A percentile compares a stretch with the other conserved stretches of the same genome.
These are phyloP conservation scores for Trichocomaceae sp. DNA, from an alignment of 2,329 filamentous ascomycete species.

Conservation along the genomic window DNA sequence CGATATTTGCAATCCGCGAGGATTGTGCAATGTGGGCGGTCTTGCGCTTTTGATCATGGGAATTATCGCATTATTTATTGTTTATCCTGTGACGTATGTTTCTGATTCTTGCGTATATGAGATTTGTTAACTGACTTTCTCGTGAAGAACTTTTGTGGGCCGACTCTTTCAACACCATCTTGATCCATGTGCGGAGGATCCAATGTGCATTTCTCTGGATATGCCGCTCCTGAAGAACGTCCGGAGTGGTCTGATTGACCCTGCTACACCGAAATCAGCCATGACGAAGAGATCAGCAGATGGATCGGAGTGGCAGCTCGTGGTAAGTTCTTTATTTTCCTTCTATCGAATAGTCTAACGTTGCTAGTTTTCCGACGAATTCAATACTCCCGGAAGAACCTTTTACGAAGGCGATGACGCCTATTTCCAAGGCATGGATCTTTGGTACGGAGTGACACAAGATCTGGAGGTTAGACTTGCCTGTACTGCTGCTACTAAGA, in stretches of 20 bases:
- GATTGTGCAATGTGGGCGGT: constrained; percentile 58
- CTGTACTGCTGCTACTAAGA: not conserved
- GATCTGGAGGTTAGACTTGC: constrained; percentile 53
- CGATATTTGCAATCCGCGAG: constrained; percentile 59
- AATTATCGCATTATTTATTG: constrained; percentile 59
- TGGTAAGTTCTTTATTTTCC: constrained; percentile 39
- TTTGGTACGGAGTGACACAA: constrained; percentile 66
- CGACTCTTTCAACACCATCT: constrained; percentile 29
- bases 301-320: constrained; percentile 57
- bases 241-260: constrained; percentile 57
- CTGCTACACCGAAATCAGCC: constrained; percentile 56
- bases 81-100: constrained; percentile 61
- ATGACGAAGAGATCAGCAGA: constrained; percentile 51
- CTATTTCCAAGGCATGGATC: constrained; percentile 60
- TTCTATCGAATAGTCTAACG: constrained; percentile 8
- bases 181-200: constrained; percentile 32
- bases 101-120: constrained; percentile 8
- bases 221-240: constrained; percentile 54
- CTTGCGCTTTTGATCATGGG: constrained; percentile 55
- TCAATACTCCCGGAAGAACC: constrained; percentile 59
- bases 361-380: constrained; percentile 61
- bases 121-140: constrained; percentile 5
- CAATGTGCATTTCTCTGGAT: constrained; percentile 46
- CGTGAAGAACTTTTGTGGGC: constrained; percentile 52
- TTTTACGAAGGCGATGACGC: constrained; percentile 67